Base-by-base conservation (phyloP, 176 grass and related monocot species). In the Carex scoparia region DNA sequence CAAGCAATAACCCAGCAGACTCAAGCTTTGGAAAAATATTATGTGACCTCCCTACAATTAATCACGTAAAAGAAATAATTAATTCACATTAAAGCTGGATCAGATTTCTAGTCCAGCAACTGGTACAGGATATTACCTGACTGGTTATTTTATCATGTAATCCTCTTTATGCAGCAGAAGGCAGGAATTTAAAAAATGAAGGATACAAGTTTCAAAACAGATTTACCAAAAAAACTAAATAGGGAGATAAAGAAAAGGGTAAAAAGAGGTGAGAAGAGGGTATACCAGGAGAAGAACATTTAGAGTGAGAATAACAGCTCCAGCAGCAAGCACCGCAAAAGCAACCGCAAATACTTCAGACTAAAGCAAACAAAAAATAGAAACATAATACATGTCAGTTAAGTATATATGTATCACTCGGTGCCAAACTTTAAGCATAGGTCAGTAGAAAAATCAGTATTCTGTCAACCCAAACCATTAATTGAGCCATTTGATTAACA, bases 321-420 rank as follows among this genome's bases (percentile, higher is more conserved):
- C 97, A 87, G 97, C 97, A 51, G 97, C 97, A 61, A 99, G 93
- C 70, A 99, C 91, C 80, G 97, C 97, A 13, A 99, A 99, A 46
- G 97, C 97, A 82, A 99, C 97, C 62, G 97, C 97, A 91, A 99
- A 99, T 85, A 99, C 97, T 91, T 99, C 93, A 65, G 97, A 99
- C 97, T 99, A 87, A 92, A 84, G 85, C 53, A 88, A 31, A 88
- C 79, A 46, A 88, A 2, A 51, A 69, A 37, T 9, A 33, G 4
- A 81, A 28, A 67, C 0, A 16, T 18, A 84, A 84, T 87, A 16
- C 4, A 33, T 32, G 15, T 23, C 23, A 23, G 7, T 79, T 53
- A 58, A 35, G 72, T 14, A 14, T 54, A 76, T 76, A 28, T 5
- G 19, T 76, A 12, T 7, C 2, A 42, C 16, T 31, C 54, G 30